These are phyloP conservation scores for Aphanocladium album DNA, from an alignment of 2,329 filamentous ascomycete species.

Conservation along the genomic window DNA sequence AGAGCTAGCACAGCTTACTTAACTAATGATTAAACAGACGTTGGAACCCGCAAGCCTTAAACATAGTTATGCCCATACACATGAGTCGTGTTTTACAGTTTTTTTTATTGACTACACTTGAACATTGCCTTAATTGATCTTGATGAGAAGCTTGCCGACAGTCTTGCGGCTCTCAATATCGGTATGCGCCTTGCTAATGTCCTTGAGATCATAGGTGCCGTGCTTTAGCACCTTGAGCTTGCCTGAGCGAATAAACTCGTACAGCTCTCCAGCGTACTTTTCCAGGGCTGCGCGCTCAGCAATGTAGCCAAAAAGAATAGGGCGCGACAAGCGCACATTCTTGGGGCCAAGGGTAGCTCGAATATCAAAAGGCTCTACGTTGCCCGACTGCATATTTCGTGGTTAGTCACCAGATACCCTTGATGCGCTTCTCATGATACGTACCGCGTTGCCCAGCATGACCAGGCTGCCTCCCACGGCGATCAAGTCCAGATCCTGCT, in stretches of 20 bases:
- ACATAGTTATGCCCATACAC: background rate
- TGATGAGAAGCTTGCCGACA: slow-evolving; percentile 75
- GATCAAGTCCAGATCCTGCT: slow-evolving; percentile 67
- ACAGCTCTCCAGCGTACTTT: slow-evolving; percentile 65
- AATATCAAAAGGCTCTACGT: slow-evolving; percentile 62
- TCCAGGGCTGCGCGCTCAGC: slow-evolving; percentile 65
- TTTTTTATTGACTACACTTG: background rate
- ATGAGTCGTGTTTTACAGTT: background rate
- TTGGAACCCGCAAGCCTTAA: background rate
- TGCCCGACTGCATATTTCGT: slow-evolving; percentile 46
- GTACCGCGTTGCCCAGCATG: slow-evolving; percentile 74
- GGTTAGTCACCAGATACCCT: slow-evolving; percentile 5
- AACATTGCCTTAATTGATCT: slow-evolving; percentile 42
- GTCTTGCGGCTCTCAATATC: slow-evolving; percentile 81
- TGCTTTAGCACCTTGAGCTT: slow-evolving; percentile 71
- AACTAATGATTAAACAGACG: background rate
- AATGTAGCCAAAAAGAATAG: slow-evolving; percentile 67
- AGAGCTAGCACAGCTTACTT: background rate
- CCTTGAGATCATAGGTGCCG: slow-evolving; percentile 68
- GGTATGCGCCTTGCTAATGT: slow-evolving; percentile 65
- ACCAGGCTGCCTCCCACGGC: slow-evolving; percentile 73
- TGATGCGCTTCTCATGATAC: slow-evolving; percentile 22
- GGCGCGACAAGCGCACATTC: slow-evolving; percentile 72
- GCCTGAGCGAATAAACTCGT: slow-evolving; percentile 62
- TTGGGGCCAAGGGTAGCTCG: slow-evolving; percentile 59